A percentile compares a stretch with the other conserved stretches of the same genome.
These are phyloP conservation scores for Ascochyta rabiei DNA, from an alignment of 2,329 filamentous ascomycete genomes.

Conservation along the genomic window DNA sequence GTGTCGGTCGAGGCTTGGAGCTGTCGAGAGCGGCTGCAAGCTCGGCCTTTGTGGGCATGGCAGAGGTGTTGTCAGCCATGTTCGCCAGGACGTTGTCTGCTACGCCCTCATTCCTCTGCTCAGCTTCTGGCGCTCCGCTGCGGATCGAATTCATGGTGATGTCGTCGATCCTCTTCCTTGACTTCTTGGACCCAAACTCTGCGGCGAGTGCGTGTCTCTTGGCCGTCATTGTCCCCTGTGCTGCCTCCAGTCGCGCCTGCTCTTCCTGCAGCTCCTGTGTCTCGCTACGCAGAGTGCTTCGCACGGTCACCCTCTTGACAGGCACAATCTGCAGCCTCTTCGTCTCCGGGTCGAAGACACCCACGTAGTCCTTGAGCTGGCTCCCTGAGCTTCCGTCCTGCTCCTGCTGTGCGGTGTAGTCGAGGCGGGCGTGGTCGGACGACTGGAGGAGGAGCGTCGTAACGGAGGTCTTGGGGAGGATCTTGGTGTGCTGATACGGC, in stretches of 20 bases:
- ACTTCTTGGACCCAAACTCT: constrained; percentile 85
- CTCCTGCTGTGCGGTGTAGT: constrained; percentile 62
- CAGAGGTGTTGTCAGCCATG: constrained; percentile 66
- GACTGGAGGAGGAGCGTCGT: constrained; percentile 64
- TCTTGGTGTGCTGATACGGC: constrained; percentile 52
- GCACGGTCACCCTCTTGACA: constrained; percentile 61
- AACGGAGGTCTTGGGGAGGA: constrained; percentile 36
- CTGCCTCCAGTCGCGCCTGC: constrained; percentile 35
- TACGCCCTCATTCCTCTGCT: constrained; percentile 36
- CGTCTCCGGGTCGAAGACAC: constrained; percentile 62
- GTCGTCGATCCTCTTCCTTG: constrained; percentile 75
- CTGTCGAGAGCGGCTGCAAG: constrained; percentile 69
- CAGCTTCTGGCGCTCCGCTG: constrained; percentile 25
- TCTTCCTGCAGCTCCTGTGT: constrained; percentile 48
- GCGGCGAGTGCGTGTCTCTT: constrained; percentile 73
- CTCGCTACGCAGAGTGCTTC: constrained; percentile 56
- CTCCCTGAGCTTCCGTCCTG: constrained; percentile 55
- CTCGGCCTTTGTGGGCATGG: constrained; percentile 71
- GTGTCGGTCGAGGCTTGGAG: constrained; percentile 73
- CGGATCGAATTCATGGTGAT: constrained; percentile 73
- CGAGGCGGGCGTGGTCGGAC: constrained; percentile 64
- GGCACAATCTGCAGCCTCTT: constrained; percentile 59
- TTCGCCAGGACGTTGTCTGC: constrained; percentile 62
- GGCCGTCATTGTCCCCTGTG: constrained; percentile 56
- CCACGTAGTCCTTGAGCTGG: constrained; percentile 65